Conservation (phyloP, 148 eudicot species). For the Fagopyrum esculentum region DNA sequence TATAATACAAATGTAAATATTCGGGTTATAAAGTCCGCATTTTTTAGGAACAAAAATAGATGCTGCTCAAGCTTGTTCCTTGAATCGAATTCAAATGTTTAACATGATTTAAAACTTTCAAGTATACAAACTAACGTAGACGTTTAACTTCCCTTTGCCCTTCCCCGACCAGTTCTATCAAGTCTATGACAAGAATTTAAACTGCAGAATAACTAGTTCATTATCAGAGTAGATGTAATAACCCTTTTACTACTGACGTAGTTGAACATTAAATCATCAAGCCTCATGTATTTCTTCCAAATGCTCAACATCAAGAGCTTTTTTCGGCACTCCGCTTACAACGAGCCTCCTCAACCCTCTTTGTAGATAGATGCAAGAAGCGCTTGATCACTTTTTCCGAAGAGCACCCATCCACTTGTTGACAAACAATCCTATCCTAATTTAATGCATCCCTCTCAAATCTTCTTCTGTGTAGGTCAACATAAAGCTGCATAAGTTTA, state of each 20-base stretch:
- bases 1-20: too few relatives aligned
- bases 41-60: too few relatives aligned
- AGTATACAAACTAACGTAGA: too few relatives aligned
- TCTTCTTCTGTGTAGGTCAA: constrained; percentile 79
- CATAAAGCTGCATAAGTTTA: constrained; percentile 79
- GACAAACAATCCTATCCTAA: constrained; percentile 85
- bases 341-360: constrained; percentile 78
- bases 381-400: constrained; percentile 91
- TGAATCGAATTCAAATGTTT: too few relatives aligned
- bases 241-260: constrained; percentile 93
- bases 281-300: constrained; percentile 80
- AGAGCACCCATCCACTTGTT: constrained; percentile 84
- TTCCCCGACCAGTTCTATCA: constrained; percentile 43
- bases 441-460: constrained; percentile 88
- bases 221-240: constrained; percentile 79
- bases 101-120: too few relatives aligned
- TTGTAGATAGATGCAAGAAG: constrained; percentile 86
- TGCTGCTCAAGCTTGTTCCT: too few relatives aligned
- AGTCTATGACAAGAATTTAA: constrained; percentile 89
- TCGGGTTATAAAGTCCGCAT: too few relatives aligned
- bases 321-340: constrained; percentile 76
- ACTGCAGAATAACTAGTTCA: constrained; percentile 92
- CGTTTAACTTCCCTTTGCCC: too few relatives aligned
- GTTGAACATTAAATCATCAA: constrained; percentile 88
- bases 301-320: constrained; percentile 90